Conservation (phyloP, 306 rosid species). For the Abrus pulchellus region DNA sequence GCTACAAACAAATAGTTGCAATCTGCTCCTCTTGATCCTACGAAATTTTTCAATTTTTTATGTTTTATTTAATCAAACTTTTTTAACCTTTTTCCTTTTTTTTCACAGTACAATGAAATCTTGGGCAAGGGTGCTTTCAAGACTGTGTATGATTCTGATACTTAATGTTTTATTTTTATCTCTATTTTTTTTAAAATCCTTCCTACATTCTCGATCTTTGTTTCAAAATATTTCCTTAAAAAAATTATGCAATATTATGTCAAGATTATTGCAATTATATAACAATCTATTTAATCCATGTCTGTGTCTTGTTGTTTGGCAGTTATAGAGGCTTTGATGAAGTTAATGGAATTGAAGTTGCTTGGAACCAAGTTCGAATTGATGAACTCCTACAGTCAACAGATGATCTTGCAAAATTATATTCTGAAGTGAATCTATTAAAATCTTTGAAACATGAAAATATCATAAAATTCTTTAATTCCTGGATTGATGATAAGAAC, state of each 20-base stretch:
- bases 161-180: constrained; percentile 14
- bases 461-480: constrained; percentile 74
- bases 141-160: constrained; percentile 75
- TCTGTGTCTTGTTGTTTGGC: constrained; percentile 15
- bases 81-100: constrained; percentile 21
- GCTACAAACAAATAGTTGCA: not conserved
- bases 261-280: not conserved
- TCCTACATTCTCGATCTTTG: not conserved
- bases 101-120: constrained; percentile 73
- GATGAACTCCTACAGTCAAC: constrained; percentile 67
- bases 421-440: constrained; percentile 77
- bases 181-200: not conserved
- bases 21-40: not conserved
- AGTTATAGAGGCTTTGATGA: constrained; percentile 91
- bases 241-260: constrained; percentile 8
- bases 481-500: constrained; percentile 83
- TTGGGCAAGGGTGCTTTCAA: constrained; percentile 94
- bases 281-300: constrained; percentile 7
- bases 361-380: constrained; percentile 82
- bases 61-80: constrained; percentile 35
- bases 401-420: constrained; percentile 68
- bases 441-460: constrained; percentile 77
- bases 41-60: not conserved
- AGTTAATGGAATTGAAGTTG: constrained; percentile 88
- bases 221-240: constrained; percentile 32